Percentiles rank a stretch among this genome's conserved stretches.
phyloP scores from a whole-genome alignment of 768 basidiomycete species.

The Pleurotus tuber-regium region DNA sequence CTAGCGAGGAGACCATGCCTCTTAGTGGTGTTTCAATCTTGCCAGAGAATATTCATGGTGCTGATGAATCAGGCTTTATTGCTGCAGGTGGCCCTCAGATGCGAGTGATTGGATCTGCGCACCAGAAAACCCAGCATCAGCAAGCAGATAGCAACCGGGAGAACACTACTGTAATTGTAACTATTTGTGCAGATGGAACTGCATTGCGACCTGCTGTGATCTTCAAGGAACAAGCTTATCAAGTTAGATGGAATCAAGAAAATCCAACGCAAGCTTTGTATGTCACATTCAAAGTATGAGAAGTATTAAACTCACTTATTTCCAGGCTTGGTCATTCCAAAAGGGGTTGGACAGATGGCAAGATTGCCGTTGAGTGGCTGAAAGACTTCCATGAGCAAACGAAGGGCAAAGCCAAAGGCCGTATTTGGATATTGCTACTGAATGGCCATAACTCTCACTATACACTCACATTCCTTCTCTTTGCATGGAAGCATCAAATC shows the following conservation, averaged over 20 bases:
- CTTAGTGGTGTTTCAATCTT: constrained; percentile 17
- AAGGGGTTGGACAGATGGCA: constrained; percentile 25
- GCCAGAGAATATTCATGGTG: constrained; percentile 27
- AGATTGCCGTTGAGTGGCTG: constrained; percentile 24
- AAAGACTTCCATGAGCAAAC: constrained; percentile 25
- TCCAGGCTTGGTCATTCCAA: not conserved
- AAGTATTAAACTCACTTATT: not conserved
- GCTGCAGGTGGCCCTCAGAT: constrained; percentile 19
- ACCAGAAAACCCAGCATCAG: constrained; percentile 27
- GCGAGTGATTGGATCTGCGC: constrained; percentile 26
- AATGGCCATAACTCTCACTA: constrained; percentile 38
- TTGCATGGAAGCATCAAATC: constrained; percentile 25
- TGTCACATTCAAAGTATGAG: constrained; percentile 16
- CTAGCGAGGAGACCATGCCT: not conserved
- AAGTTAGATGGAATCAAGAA: constrained; percentile 34
- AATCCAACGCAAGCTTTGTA: constrained; percentile 40
- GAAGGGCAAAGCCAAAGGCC: constrained; percentile 17
- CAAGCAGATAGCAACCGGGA: constrained; percentile 25
- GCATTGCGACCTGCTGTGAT: constrained; percentile 34
- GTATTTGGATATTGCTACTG: constrained; percentile 28
- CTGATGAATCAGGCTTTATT: constrained; percentile 34
- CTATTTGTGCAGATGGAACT: constrained; percentile 39
- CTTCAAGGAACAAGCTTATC: constrained; percentile 34
- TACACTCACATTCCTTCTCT: constrained; percentile 24
- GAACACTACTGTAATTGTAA: constrained; percentile 33